Percentiles rank a stretch among this genome's conserved stretches.
Conservation (phyloP, 2,329 filamentous ascomycete species). For the Scytalidium sp. region DNA sequence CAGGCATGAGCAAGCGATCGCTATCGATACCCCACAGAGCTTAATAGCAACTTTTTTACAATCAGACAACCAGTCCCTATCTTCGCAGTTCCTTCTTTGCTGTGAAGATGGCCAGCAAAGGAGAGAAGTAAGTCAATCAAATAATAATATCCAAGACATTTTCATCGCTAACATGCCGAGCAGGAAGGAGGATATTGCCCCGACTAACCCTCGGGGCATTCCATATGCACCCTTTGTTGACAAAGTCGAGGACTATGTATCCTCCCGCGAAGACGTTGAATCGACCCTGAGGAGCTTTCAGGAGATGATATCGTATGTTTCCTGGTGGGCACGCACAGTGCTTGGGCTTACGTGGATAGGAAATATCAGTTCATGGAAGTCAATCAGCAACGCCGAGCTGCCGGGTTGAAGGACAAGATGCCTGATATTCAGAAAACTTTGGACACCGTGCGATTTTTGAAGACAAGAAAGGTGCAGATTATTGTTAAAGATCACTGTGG, state of each 20-base stretch:
- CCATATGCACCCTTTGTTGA: conserved; percentile 83
- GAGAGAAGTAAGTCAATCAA: conserved; percentile 18
- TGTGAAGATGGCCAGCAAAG: conserved; percentile 23
- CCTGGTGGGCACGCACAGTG: neutral
- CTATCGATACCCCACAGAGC: neutral
- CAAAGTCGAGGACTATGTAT: conserved; percentile 84
- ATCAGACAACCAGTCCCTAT: neutral
- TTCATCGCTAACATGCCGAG: conserved; percentile 8
- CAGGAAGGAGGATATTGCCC: conserved; percentile 48
- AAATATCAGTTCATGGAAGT: conserved; percentile 99
- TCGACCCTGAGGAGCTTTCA: conserved; percentile 79
- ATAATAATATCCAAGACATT: neutral
- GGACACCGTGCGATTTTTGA: conserved; percentile 84
- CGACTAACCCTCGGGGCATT: conserved; percentile 79
- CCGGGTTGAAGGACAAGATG: conserved; percentile 87
- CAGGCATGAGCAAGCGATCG: neutral
- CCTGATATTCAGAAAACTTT: conserved; percentile 96
- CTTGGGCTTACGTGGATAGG: conserved; percentile 43
- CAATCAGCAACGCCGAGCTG: conserved; percentile 81
- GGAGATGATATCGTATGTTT: conserved; percentile 82
- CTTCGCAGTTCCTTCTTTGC: neutral
- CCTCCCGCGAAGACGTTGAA: conserved; percentile 75
- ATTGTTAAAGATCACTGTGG: neutral
- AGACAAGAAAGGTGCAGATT: conserved; percentile 63
- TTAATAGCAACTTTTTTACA: neutral